Evolutionary conservation across 2,329 filamentous ascomycete genomes (phyloP), one percentile per base, ranked within the genome.

Genomic region (Arthrobotrys sinensis): DNA sequence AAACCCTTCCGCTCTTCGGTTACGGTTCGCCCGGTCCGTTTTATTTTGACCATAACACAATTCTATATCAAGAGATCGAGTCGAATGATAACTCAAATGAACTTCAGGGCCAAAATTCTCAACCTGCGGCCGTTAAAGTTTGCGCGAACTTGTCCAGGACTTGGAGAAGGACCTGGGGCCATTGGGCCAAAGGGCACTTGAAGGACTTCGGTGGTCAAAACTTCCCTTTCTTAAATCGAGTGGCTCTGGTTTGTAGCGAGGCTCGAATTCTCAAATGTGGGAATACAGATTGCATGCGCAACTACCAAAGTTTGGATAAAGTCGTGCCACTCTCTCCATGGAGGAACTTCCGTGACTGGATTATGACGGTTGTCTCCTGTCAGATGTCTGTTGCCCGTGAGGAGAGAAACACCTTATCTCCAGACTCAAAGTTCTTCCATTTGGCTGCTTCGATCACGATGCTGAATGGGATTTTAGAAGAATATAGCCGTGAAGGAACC

Each of bases 261-360:
- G 19, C 57, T 32, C 16, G 40, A 2, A 63, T 63, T 19, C 36
- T 63, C 57, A 46, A 21, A 16, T 63, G 57, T 21, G 36, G 45
- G 57, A 63, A 63, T 32, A 4, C 38, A n/a, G 12, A 45, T 32
- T 63, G 57, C 10, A 16, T 8, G 38, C 8, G 38, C 4, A 43
- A 32, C 4, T 21, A 36, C 1, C 4, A 63, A 32, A 19, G 19
- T 16, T 45, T 63, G 21, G 11, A 63, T n/a, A 63, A 45, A 45
- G 19, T 63, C 21, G 57, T 63, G 8, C 57, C 57, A 3, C 4
- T 32, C 7, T 28, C 36, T 16, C 21, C 19, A 7, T 63, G 57
- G 57, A 45, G 32, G 38, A 63, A 45, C n/a, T 63, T 63, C n/a
- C 57, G 57, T 8, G 57, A 46, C 28, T 63, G 57, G 57, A 6